These are phyloP conservation scores for Didymellaceae sp. DNA, from an alignment of 2,329 filamentous ascomycete species.

Conservation along the genomic window DNA sequence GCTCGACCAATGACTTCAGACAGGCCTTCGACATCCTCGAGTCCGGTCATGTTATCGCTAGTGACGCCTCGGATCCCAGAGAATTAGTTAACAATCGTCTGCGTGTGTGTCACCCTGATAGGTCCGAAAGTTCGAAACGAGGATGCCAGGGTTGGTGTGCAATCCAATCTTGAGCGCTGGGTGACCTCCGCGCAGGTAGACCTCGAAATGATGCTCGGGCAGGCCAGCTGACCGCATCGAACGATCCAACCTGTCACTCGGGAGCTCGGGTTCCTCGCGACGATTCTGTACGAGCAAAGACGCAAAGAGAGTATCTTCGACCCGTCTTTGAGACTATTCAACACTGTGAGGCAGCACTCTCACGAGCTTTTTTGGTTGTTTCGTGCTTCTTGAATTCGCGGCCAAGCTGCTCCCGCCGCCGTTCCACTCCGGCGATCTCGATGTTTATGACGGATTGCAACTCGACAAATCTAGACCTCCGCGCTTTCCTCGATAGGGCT, in stretches of 20 bases:
- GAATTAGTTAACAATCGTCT: neutral
- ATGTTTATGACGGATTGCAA: slow-evolving; percentile 15
- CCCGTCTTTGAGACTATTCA: neutral
- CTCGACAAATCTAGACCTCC: slow-evolving; percentile 7
- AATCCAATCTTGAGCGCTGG: neutral
- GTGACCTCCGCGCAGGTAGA: neutral
- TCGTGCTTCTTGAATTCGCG: neutral
- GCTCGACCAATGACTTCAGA: slow-evolving; percentile 39
- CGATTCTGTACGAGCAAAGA: too few species aligned
- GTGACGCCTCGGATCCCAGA: neutral
- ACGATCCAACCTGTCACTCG: neutral
- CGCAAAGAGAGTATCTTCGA: neutral
- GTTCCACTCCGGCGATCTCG: slow-evolving; percentile 13
- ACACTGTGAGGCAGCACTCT: neutral
- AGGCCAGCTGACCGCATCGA: slow-evolving; percentile 2
- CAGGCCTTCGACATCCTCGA: slow-evolving; percentile 35
- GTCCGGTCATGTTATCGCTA: slow-evolving; percentile 20
- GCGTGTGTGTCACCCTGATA: neutral
- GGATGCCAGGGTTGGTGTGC: neutral
- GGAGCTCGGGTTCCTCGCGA: neutral
- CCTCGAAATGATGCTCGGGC: slow-evolving; percentile 8
- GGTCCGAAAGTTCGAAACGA: neutral
- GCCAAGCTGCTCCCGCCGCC: neutral
- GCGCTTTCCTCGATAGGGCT: slow-evolving; percentile 13
- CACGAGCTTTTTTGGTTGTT: neutral